Evolutionary conservation across 257 asterid genomes (phyloP), one percentile per base, ranked within the genome.

Genomic region (Penstemon davidsonii): DNA sequence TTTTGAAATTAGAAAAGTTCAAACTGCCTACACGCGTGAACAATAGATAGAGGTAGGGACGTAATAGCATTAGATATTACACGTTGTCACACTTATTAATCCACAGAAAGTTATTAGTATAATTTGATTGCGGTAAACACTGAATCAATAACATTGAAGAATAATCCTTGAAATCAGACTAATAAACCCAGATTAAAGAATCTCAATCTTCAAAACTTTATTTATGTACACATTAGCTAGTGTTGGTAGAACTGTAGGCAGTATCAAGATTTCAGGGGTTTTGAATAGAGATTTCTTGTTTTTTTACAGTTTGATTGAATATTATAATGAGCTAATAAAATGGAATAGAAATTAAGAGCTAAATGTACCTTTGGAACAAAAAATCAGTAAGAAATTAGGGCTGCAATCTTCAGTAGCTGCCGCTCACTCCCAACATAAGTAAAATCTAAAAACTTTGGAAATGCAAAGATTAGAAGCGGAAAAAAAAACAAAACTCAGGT

Each of bases 341-440:
- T 36, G 41, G 47, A 59, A 1, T 25, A 40, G 13, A 5, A 62
- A 38, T 60, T 19, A 71, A 60, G 57, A 71, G 73, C 44, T 78
- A 66, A 58, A 9, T 71, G 43, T 68, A 79, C 84, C 80, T 67
- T 67, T 25, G 57, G 49, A 39, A 58, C 63, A 52, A 55, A 60
- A 66, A 41, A 11, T 12, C 60, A 55, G 49, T 68, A 43, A 55
- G 38, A 60, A 54, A n/a, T 55, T 7, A 61, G 41, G 63, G 64
- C 3, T 42, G 63, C 66, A 60, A 40, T 54, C n/a, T 70, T 70
- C 38, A 51, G 53, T 15, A 58, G 62, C 73, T 53, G 41, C 37
- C 53, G 18, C 44, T 53, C 45, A 43, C 52, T 37, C 69, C 55
- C 33, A 25, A 25, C 33, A 25, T 25, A 25, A 25, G 33, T 25